Evolutionary conservation across 2,329 filamentous ascomycete genomes (phyloP), one percentile per base, ranked within the genome.

Genomic region (Dendryphion nanum): DNA sequence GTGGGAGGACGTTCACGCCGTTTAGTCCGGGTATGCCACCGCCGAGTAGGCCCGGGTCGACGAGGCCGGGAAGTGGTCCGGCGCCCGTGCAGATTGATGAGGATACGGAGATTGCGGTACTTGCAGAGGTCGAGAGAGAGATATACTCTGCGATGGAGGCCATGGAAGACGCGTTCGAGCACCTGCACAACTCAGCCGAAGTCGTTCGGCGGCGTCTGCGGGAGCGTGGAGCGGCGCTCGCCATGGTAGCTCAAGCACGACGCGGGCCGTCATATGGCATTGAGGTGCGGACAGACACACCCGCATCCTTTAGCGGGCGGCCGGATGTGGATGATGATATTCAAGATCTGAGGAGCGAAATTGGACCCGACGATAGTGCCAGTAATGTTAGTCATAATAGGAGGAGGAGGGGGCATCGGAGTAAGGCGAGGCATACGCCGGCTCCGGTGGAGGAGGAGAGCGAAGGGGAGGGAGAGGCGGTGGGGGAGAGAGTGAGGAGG

Each of bases 61-160:
- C 64, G 19, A 68, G 65, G 16, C 65, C 79, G 79, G 41, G 71
- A 82, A 19, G 41, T 13, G 57, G 59, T 15, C 53, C 53, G n/a
- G 84, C 82, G 0, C 84, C 83, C 2, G 90, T 97, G 4, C 90
- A 89, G 3, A 80, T 95, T 41, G 91, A 96, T 60, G 91, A 97
- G 64, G 91, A 97, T 57, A 88, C 87, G 37, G 91, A 96, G 63
- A 90, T 96, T 55, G 86, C 86, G 1, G 86, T 87, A 1, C 76
- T 96, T 5, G 89, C 89, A 6, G 91, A 96, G 67, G 83, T 96
- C 26, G 91, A 97, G 67, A 82, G 89, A 5, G 89, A 95, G 57
- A 95, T 97, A 41, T 96, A 91, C 67, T 77, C 82, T 21, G 88
- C 90, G 45, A 97, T 97, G 91, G 91, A 97, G 68, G 83, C 82